Base-by-base conservation (phyloP, 768 basidiomycete species). In the Mycena rebaudengoi region DNA sequence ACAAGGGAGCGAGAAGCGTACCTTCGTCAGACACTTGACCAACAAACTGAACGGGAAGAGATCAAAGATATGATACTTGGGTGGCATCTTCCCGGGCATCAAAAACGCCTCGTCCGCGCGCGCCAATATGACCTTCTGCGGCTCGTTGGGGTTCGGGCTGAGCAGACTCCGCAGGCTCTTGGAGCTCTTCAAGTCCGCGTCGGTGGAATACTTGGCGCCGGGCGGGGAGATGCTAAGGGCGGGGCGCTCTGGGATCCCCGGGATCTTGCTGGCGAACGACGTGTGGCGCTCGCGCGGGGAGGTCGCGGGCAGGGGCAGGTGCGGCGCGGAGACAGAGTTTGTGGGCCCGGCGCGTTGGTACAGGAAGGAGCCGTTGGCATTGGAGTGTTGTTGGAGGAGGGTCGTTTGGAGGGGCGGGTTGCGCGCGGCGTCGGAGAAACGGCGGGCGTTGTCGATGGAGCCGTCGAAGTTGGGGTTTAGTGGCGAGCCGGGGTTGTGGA, bases 31-130 rank as follows among this genome's bases (percentile, higher is more conserved):
- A 39, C 72, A 74, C 30, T 75, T 69, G 5, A 88, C 83, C 25
- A 89, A 68, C 7, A 90, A 74, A 29, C 90, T 90, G 74, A 91
- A 89, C 18, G 90, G 90, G 76, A 90, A 91, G 8, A 91, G 63
- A 70, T 91, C 90, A 60, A 89, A 85, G 35, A 88, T 33, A 54
- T 83, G 79, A 66, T 85, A 88, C 70, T 83, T 83, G 1, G 89
- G 89, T 4, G 90, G 88, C 72, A 81, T 80, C 43, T 75, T 75
- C 4, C 86, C 82, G 5, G 90, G 89, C 14, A 85, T 70, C 25
- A 90, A 75, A 62, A 78, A 78, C 21, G 67, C 70, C 55, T 87
- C 87, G 18, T 85, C 85, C 14, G 70, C 69, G 39, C 74, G 68
- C n/a, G 79, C 62, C 11, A 81, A 68, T 45, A 83, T 74, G 20